Percentiles rank a stretch among this genome's conserved stretches.
phyloP scores from a whole-genome alignment of 2,329 filamentous ascomycete genomes.

The Colletotrichum lentis region DNA sequence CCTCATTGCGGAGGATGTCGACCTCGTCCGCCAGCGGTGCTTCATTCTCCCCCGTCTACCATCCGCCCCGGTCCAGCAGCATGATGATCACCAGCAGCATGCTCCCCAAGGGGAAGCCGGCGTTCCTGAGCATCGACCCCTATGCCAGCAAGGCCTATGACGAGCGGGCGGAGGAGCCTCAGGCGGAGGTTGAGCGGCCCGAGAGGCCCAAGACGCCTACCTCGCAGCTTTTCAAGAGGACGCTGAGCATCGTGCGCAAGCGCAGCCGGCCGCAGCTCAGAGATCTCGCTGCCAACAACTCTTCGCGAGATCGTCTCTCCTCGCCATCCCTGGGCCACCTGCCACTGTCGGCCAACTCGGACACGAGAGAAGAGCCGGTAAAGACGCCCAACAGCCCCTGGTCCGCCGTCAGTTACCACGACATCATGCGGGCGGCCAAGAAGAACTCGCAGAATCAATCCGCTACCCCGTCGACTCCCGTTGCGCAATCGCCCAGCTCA shows the following conservation, averaged over 20 bases:
- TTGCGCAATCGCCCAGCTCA: constrained; percentile 43
- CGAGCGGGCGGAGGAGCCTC: constrained; percentile 42
- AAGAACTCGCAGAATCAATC: constrained; percentile 48
- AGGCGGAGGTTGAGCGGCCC: constrained; percentile 44
- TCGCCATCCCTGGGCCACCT: constrained; percentile 37
- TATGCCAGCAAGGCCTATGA: constrained; percentile 54
- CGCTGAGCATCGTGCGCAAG: constrained; percentile 63
- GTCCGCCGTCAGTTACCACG: constrained; percentile 56
- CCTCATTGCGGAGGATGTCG: constrained; percentile 45
- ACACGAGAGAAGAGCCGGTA: constrained; percentile 44
- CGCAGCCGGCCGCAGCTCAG: constrained; percentile 61
- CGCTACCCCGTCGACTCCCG: constrained; percentile 41
- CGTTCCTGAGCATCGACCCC: constrained; percentile 64
- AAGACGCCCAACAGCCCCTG: constrained; percentile 41
- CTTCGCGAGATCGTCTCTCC: constrained; percentile 48
- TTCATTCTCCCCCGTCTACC: constrained; percentile 46
- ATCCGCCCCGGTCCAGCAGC: constrained; percentile 56
- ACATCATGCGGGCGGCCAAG: constrained; percentile 56
- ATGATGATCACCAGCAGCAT: constrained; percentile 46
- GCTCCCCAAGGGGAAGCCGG: constrained; percentile 50
- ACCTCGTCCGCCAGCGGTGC: constrained; percentile 48
- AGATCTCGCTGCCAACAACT: constrained; percentile 44
- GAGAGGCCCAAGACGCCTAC: constrained; percentile 57
- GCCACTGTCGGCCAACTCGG: constrained; percentile 49
- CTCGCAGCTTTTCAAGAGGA: constrained; percentile 58